Evolutionary conservation across 495 filamentous ascomycete species (phyloP).

Genomic region (Lasiosphaeria miniovina): DNA sequence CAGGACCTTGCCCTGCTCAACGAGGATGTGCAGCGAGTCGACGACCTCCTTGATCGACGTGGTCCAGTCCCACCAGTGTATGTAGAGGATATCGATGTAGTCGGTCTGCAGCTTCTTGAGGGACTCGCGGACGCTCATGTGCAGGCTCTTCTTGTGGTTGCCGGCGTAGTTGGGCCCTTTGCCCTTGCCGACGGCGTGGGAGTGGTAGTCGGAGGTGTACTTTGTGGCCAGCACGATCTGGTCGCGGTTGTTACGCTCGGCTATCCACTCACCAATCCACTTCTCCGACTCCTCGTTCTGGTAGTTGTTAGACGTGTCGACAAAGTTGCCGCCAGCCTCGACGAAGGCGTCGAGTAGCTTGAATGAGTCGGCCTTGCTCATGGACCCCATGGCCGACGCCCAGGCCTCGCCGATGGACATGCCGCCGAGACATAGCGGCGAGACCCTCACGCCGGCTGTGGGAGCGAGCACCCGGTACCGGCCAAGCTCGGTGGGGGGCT

Average conservation of each 20-base stretch:
- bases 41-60: constrained; percentile 61
- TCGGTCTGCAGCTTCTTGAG: constrained; percentile 62
- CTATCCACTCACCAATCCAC: constrained; percentile 70
- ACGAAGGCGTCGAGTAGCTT: constrained; percentile 57
- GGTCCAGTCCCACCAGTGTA: constrained; percentile 63
- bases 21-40: constrained; percentile 55
- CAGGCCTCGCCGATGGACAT: constrained; percentile 62
- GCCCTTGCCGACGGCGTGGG: constrained; percentile 18
- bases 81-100: constrained; percentile 62
- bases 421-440: constrained; percentile 57
- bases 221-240: constrained; percentile 65
- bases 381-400: constrained; percentile 21
- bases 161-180: constrained; percentile 49
- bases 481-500: constrained; percentile 51
- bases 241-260: constrained; percentile 48
- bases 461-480: constrained; percentile 58
- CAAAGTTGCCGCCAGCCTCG: constrained; percentile 62
- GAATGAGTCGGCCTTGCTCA: constrained; percentile 30
- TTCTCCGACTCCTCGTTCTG: constrained; percentile 58
- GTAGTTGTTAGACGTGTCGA: constrained; percentile 65
- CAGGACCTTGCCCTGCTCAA: constrained; percentile 57
- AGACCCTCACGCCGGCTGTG: constrained; percentile 57
- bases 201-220: constrained; percentile 39
- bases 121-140: constrained; percentile 52
- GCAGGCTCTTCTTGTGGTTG: constrained; percentile 53